These are phyloP conservation scores for Apophysomyces ossiformis DNA, from an alignment of 371 early-diverging fungal genomes.

Conservation along the genomic window DNA sequence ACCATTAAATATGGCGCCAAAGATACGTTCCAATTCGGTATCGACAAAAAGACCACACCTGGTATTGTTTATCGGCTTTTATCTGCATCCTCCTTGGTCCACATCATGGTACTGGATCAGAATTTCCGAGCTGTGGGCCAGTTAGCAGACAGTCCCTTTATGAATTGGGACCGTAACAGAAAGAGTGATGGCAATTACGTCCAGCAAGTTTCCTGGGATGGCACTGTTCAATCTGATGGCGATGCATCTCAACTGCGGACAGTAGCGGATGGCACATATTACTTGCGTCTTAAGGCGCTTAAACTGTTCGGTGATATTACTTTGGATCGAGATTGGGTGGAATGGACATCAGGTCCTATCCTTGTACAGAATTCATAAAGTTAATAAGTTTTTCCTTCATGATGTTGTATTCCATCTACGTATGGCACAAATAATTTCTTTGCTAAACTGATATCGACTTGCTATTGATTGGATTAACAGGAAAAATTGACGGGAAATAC, in stretches of 20 bases:
- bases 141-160: conserved; percentile 22
- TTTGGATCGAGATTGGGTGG: conserved; percentile 14
- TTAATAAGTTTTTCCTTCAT: neutral
- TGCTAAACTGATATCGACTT: neutral
- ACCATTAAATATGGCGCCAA: conserved; percentile 12
- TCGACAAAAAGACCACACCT: conserved; percentile 13
- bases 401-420: neutral
- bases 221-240: conserved; percentile 14
- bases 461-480: neutral
- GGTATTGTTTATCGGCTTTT: conserved; percentile 27
- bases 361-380: conserved; percentile 12
- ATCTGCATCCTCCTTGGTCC: conserved; percentile 18
- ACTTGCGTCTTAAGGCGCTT: conserved; percentile 15
- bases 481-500: conserved; percentile 4
- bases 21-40: conserved; percentile 22
- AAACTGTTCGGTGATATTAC: conserved; percentile 18
- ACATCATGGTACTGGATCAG: conserved; percentile 17
- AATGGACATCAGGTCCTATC: conserved; percentile 25
- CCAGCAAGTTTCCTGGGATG: conserved; percentile 22
- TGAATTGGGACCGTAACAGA: conserved; percentile 31
- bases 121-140: conserved; percentile 13
- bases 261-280: conserved; percentile 16
- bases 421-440: conserved; percentile 4
- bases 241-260: neutral
- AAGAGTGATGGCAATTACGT: conserved; percentile 7